Percentiles rank a stretch among this genome's conserved stretches.
Evolutionary conservation across 352 stramenopile genomes (phyloP).

Genomic region (Stramenopiles sp.): DNA sequence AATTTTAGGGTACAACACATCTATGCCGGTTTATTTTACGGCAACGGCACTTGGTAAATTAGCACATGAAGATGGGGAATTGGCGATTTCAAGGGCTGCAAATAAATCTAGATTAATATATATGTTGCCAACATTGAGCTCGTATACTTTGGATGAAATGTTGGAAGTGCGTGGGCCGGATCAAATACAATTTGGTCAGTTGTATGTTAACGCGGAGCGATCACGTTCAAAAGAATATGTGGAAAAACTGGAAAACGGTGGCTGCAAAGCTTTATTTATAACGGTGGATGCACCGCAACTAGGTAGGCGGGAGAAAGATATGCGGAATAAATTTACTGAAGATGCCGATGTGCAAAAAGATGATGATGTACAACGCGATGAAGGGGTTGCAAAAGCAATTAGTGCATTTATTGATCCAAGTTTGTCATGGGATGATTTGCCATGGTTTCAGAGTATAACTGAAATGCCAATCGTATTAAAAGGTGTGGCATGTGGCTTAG

Average conservation of each 20-base stretch:
- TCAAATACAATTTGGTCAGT: background rate
- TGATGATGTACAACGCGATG: conserved; percentile 20
- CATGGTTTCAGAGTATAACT: conserved; percentile 69
- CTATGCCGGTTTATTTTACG: background rate
- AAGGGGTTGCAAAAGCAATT: conserved; percentile 38
- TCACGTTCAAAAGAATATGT: conserved; percentile 51
- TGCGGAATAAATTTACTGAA: conserved; percentile 70
- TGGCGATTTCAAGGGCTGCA: background rate
- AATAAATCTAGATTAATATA: background rate
- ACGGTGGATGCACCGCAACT: conserved; percentile 87
- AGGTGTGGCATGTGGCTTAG: conserved; percentile 70
- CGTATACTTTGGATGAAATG: background rate
- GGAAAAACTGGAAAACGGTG: conserved; percentile 57
- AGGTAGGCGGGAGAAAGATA: conserved; percentile 76
- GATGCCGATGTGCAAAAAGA: conserved; percentile 36
- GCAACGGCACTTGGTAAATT: background rate
- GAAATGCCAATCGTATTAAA: conserved; percentile 74
- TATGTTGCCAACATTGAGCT: background rate
- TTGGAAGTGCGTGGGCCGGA: background rate
- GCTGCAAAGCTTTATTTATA: conserved; percentile 79
- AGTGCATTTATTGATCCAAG: conserved; percentile 74
- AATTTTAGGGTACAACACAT: background rate
- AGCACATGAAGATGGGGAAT: background rate
- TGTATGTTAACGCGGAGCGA: background rate
- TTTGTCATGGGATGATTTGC: conserved; percentile 74